Evolutionary conservation across 768 basidiomycete genomes (phyloP), one percentile per base, ranked within the genome.

Genomic region (Hortiboletus flavorubellus): DNA sequence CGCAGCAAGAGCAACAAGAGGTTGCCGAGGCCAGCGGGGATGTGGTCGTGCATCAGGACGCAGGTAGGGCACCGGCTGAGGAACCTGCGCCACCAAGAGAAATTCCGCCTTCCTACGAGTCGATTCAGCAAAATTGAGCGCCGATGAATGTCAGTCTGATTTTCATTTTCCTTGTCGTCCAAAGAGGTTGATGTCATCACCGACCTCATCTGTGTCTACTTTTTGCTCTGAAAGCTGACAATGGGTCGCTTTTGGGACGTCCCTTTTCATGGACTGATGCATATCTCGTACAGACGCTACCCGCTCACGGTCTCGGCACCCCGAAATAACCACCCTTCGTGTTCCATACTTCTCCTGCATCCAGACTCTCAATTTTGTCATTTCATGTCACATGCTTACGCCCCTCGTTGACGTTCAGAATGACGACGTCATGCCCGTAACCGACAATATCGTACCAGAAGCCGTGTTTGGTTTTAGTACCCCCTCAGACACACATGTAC

Each of bases 41-140:
- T 16, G 64, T 69, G 0, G 64, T 69, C 10, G 68, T 69, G 2
- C 68, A 69, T 45, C 60, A 60, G 29, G 68, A 69, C 39, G 68
- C 58, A 0, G 68, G 68, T 6, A 40, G 65, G 42, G 68, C 67
- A 0, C 64, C 64, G 5, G 41, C 35, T 51, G 64, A 59, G 8
- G 61, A 63, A 33, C 59, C 49, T 18, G 23, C 18, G 2, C 49
- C 57, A 14, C 68, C 63, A 4, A 63, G 56, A 26, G 68, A 69
- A 52, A 67, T 69, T 18, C 68, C 68, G 0, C 68, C 68, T 11
- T 29, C 68, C 2, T 69, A 69, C 46, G 68, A 69, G 0, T 69
- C 68, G 12, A 69, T 69, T 39, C 59, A 37, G 30, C 61, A 48
- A 15, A 60, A 64, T 30, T 64, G 53, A 59, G 35, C 39, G 40